Percentiles rank a stretch among this genome's conserved stretches.
Evolutionary conservation across 2,329 filamentous ascomycete species (phyloP).

Genomic region (Tolypocladium ovalisporum): DNA sequence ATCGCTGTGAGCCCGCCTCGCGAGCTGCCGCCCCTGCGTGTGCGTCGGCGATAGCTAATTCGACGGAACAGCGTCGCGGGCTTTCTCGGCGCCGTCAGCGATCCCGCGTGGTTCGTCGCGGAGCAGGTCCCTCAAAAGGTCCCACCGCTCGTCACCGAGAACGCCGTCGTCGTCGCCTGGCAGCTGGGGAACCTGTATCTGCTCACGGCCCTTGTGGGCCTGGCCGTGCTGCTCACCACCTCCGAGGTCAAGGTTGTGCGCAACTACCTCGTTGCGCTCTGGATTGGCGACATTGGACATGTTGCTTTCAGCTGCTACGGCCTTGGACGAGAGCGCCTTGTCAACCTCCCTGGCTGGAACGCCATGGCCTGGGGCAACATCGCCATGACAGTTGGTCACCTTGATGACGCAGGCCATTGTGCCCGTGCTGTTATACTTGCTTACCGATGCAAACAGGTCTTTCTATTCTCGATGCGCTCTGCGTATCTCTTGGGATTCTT

Average conservation of each 20-base stretch:
- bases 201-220: constrained; percentile 51
- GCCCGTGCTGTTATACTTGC: not conserved
- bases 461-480: constrained; percentile 44
- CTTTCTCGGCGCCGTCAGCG: constrained; percentile 41
- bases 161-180: constrained; percentile 46
- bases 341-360: constrained; percentile 52
- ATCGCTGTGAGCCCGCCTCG: constrained; percentile 44
- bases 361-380: constrained; percentile 65
- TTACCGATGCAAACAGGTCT: constrained; percentile 23
- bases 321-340: constrained; percentile 43
- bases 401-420: not conserved
- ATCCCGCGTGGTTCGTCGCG: constrained; percentile 50
- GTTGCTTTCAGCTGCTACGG: constrained; percentile 48
- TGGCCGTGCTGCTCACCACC: constrained; percentile 53
- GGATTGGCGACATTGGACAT: constrained; percentile 57
- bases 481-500: constrained; percentile 50
- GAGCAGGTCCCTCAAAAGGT: constrained; percentile 42
- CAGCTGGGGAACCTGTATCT: constrained; percentile 64
- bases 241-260: constrained; percentile 54
- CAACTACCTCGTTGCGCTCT: constrained; percentile 55
- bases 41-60: constrained; percentile 6
- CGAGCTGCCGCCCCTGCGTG: not conserved
- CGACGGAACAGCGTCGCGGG: constrained; percentile 41
- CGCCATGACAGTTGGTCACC: constrained; percentile 44
- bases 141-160: constrained; percentile 25